phyloP scores from a whole-genome alignment of 768 basidiomycete genomes.

The Galerina marginata region DNA sequence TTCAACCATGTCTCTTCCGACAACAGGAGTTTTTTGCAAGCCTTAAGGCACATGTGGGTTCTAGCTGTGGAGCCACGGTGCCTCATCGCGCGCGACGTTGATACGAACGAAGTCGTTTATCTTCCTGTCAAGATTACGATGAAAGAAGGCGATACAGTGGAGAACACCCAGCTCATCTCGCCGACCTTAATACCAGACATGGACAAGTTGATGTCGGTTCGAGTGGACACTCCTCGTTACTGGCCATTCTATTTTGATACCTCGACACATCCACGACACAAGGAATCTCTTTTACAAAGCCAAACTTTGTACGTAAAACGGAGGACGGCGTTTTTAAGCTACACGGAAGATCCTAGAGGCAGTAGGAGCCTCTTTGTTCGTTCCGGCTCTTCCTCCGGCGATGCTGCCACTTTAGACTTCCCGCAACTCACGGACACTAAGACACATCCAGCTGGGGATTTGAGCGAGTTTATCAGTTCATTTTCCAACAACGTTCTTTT shows the following conservation, averaged over 20 bases:
- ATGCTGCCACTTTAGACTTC: constrained; percentile 85
- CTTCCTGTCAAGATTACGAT: constrained; percentile 89
- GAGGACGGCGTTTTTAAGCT: constrained; percentile 89
- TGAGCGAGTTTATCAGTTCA: constrained; percentile 85
- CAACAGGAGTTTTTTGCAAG: constrained; percentile 90
- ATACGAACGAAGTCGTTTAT: constrained; percentile 89
- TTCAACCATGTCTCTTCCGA: constrained; percentile 81
- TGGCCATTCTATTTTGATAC: constrained; percentile 92
- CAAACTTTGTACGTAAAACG: constrained; percentile 94
- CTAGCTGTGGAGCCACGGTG: constrained; percentile 95
- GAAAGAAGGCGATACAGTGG: constrained; percentile 63
- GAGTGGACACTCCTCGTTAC: constrained; percentile 93
- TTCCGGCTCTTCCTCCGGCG: constrained; percentile 83
- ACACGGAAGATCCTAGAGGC: constrained; percentile 92
- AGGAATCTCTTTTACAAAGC: constrained; percentile 68
- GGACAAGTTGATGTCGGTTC: constrained; percentile 78
- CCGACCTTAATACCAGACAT: constrained; percentile 94
- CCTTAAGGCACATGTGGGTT: constrained; percentile 94
- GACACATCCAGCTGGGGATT: constrained; percentile 70
- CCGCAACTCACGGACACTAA: constrained; percentile 74
- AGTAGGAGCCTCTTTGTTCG: constrained; percentile 91
- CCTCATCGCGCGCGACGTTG: constrained; percentile 89
- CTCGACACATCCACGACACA: constrained; percentile 67
- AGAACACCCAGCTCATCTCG: constrained; percentile 83
- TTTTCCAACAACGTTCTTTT: constrained; percentile 84